Percentiles rank a stretch among this genome's conserved stretches.
phyloP scores from a whole-genome alignment of 495 filamentous ascomycete species.

The Penicillium subrubescens region DNA sequence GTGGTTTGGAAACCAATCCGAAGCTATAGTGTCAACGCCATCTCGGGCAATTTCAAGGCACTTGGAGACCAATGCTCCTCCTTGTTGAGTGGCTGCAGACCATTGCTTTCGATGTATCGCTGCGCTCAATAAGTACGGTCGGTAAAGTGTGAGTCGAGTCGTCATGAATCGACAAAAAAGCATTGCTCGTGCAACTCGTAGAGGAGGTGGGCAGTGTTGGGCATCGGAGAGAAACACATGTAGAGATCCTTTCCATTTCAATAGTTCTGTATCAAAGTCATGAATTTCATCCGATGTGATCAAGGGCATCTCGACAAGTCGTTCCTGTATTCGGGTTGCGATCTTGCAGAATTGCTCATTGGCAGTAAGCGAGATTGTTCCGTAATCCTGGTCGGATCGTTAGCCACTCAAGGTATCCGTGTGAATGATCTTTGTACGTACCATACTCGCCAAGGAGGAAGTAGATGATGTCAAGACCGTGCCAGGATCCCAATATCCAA shows the following conservation, averaged over 20 bases:
- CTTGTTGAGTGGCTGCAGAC: background rate
- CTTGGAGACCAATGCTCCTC: background rate
- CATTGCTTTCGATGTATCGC: background rate
- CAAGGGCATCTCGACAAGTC: background rate
- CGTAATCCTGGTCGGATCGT: background rate
- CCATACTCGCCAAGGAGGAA: background rate
- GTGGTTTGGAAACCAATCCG: background rate
- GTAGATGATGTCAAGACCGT: background rate
- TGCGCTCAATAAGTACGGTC: background rate
- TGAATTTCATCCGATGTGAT: background rate
- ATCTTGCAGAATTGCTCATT: background rate
- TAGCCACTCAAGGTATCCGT: background rate
- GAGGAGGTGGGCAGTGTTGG: background rate
- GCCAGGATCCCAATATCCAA: background rate
- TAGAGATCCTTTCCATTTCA: background rate
- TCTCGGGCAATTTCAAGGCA: background rate
- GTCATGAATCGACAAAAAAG: background rate
- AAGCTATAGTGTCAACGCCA: background rate
- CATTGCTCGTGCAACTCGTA: background rate
- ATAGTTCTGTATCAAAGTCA: background rate
- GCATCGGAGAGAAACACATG: background rate
- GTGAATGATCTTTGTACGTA: background rate
- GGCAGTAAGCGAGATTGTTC: background rate
- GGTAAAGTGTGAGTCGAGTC: background rate
- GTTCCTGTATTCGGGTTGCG: background rate